Conservation (phyloP, 2,329 filamentous ascomycete genomes). For the Cylindrodendrum hubeiense region DNA sequence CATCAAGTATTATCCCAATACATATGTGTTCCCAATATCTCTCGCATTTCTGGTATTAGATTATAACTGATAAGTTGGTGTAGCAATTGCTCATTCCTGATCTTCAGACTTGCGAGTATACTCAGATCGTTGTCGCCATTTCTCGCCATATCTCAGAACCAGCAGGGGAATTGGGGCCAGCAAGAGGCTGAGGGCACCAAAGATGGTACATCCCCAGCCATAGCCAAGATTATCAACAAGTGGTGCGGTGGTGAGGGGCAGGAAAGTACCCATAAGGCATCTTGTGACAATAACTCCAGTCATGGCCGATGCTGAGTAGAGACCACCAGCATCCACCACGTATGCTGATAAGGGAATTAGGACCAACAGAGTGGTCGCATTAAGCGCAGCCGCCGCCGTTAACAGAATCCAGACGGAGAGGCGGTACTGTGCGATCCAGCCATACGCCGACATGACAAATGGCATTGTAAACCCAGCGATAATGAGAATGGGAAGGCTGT, state of each 20-base stretch:
- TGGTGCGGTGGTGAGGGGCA: constrained; percentile 64
- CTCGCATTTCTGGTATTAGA: background rate
- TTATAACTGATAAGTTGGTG: background rate
- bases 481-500: constrained; percentile 65
- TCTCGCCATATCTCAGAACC: constrained; percentile 62
- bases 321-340: constrained; percentile 67
- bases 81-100: background rate
- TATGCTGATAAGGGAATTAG: constrained; percentile 66
- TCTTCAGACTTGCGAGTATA: background rate
- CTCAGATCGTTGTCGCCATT: constrained; percentile 62
- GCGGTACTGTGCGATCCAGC: constrained; percentile 61
- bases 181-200: constrained; percentile 56
- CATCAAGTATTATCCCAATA: background rate
- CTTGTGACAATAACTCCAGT: constrained; percentile 68
- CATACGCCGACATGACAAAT: constrained; percentile 59
- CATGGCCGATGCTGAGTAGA: constrained; percentile 69
- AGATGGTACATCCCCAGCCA: constrained; percentile 62
- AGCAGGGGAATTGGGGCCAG: constrained; percentile 64
- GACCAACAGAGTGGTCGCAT: constrained; percentile 58
- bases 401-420: constrained; percentile 60
- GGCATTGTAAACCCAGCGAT: constrained; percentile 61
- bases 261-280: constrained; percentile 67
- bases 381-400: constrained; percentile 57
- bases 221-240: constrained; percentile 62
- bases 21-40: background rate